Conservation (phyloP, 164 flowering plant species). For the Tetracentron sinense region DNA sequence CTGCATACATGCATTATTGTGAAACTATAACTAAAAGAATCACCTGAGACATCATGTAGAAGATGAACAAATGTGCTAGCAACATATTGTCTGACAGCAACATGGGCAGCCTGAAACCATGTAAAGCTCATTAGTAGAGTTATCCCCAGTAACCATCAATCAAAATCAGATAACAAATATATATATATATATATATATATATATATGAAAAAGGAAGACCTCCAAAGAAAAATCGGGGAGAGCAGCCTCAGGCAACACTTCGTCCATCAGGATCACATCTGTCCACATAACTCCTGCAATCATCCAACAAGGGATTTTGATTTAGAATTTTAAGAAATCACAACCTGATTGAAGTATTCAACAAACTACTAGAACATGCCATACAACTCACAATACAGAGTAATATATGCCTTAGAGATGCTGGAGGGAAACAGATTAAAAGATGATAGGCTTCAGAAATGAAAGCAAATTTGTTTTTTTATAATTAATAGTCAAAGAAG, state of each 20-base stretch:
- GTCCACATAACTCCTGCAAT: conserved; percentile 75
- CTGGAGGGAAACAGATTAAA: background rate
- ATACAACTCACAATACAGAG: background rate
- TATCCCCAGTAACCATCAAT: background rate
- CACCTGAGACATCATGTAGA: conserved; percentile 72
- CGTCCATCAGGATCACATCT: conserved; percentile 72
- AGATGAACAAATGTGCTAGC: conserved; percentile 56
- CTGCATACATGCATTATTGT: no score
- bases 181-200: no score
- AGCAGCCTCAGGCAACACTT: conserved; percentile 79
- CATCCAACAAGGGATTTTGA: background rate
- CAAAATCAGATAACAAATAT: conserved; percentile 6
- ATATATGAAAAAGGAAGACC: conserved; percentile 37
- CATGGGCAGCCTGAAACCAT: conserved; percentile 62
- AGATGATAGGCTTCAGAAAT: no score
- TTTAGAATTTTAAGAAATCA: background rate
- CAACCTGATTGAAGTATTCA: background rate
- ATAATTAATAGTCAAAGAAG: no score
- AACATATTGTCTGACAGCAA: conserved; percentile 58
- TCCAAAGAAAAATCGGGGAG: conserved; percentile 56
- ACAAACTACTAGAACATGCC: background rate
- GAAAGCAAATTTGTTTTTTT: no score
- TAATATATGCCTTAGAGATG: background rate
- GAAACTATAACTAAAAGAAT: conserved; percentile 8
- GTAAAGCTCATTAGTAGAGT: conserved; percentile 6